Evolutionary conservation across 495 filamentous ascomycete species (phyloP), one percentile per base, ranked within the genome.

Genomic region (Neurospora sp.): DNA sequence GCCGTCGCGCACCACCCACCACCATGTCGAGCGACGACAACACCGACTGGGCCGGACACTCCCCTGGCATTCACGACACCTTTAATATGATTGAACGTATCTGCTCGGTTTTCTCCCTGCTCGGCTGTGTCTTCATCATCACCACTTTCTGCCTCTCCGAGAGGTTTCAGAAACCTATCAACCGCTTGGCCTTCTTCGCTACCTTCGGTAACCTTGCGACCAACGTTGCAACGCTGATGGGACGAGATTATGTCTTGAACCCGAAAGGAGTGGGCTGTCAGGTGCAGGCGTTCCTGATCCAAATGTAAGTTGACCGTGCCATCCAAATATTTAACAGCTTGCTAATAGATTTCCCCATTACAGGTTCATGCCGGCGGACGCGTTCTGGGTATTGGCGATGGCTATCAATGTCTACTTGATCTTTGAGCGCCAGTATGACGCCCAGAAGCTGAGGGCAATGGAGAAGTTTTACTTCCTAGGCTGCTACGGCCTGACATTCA

Each of bases 381-480:
- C 92, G 4, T 84, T 90, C 54, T 94, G 92, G 92, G 91, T 91
- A 1, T 84, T 95, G 66, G 91, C 91, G 69, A 97, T 97, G 94
- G 92, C 93, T 3, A 85, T 91, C 73, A 97, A 97, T 77, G 93
- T 97, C 74, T 93, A 92, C 77, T 83, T 96, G 24, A 95, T 93
- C 19, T 94, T 97, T 76, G 96, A 94, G 80, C 86, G 86, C 76
- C 90, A 90, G 74, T 94, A 90, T 78, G 88, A 90, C 70, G 89
- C 91, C 0, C 82, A 87, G 3, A 86, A 89, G 71, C 86, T 97
- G 69, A 88, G 90, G 3, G 84, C 78, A 19, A 85, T 95, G 74
- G 94, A 97, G 78, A 87, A 89, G 75, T 89, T 86, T 71, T 96
- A 97, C 74, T 77, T 93, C 1, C 19, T 91, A 9, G 79, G 83